Percentiles rank a stretch among this genome's conserved stretches.
Evolutionary conservation across 2,329 filamentous ascomycete genomes (phyloP).

Genomic region (Chaetomiaceae sp.): DNA sequence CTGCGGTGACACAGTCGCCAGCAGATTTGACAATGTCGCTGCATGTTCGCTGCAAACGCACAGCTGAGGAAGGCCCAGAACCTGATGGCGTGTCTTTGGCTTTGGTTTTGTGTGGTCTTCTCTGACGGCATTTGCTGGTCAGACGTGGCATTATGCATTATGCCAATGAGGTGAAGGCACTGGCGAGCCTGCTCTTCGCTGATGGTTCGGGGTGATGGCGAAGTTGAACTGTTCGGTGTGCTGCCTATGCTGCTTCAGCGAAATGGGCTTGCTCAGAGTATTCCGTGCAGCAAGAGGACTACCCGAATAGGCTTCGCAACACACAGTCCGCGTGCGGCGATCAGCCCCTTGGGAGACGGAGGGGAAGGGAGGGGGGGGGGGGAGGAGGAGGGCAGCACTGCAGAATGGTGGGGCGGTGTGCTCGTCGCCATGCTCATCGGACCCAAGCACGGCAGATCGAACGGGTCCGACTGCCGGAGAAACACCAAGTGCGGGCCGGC

Average conservation of each 20-base stretch:
- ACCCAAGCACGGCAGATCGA: slow-evolving; percentile 13
- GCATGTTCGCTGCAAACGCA: background rate
- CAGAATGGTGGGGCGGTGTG: background rate
- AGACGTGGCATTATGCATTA: too few relatives aligned
- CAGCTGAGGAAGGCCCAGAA: background rate
- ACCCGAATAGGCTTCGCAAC: slow-evolving; percentile 9
- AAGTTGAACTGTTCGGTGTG: too few relatives aligned
- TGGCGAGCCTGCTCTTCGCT: too few relatives aligned
- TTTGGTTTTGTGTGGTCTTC: too few relatives aligned
- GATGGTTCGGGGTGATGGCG: too few relatives aligned
- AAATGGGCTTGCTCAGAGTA: background rate
- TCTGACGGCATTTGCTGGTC: too few relatives aligned
- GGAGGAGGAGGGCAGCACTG: background rate
- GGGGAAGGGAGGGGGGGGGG: too few relatives aligned
- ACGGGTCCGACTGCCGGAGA: slow-evolving; percentile 12
- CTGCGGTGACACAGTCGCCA: too few relatives aligned
- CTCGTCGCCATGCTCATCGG: background rate
- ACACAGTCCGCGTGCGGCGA: background rate
- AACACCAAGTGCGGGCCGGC: slow-evolving; percentile 10
- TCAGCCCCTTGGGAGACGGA: background rate
- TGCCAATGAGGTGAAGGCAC: too few relatives aligned
- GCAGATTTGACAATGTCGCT: too few relatives aligned
- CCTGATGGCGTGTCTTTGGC: background rate
- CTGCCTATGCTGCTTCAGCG: too few relatives aligned
- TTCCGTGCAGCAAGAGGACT: slow-evolving; percentile 2